Base-by-base conservation (phyloP, 2,329 filamentous ascomycete species). In the Coleophoma eucalyptorum region DNA sequence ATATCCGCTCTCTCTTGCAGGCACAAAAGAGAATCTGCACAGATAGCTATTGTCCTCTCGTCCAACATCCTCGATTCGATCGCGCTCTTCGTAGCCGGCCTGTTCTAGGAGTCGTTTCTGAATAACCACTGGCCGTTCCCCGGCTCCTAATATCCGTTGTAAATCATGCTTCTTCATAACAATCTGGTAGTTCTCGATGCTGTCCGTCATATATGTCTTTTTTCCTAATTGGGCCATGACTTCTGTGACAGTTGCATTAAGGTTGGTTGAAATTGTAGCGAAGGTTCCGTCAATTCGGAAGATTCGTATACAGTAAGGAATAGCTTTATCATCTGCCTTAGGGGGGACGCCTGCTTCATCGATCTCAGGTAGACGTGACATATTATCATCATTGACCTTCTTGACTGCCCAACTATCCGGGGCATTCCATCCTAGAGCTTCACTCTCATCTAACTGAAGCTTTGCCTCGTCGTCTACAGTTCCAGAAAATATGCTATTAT, bases 1-100 rank as follows among this genome's bases (percentile, higher is more conserved):
- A 62, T 81, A 92, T 45, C 92, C 90, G 66, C 85, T 92, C 67
- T 96, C 87, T 62, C 93, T 89, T 18, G 89, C 87, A 15, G 93
- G 92, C 52, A 97, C 76, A 69, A 99, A 99, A 53, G 94, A 90
- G 72, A 99, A 97, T 5, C 94, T 89, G 65, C 92, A 96, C 12
- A 99, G 79, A 62, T 97, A 99, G 66, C 92, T 95, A 68, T 97
- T 96, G 73, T 99, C 94, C 69, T 99, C 94, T 51, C 94, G 84
- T 26, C 94, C 94, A 48, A 99, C 83, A 55, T 97, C 94, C 66
- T 97, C 93, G 43, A 99, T 84, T 37, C 84, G 84, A 68, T 99
- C 94, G 50, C 83, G 83, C 32, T 90, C 84, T 51, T 89, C 86
- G 64, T 97, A 99, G 10, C 94, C 94, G 48, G 93, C 88, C 70